Conservation (phyloP, 2,329 filamentous ascomycete species). For the Simplicillium aogashimaense region DNA sequence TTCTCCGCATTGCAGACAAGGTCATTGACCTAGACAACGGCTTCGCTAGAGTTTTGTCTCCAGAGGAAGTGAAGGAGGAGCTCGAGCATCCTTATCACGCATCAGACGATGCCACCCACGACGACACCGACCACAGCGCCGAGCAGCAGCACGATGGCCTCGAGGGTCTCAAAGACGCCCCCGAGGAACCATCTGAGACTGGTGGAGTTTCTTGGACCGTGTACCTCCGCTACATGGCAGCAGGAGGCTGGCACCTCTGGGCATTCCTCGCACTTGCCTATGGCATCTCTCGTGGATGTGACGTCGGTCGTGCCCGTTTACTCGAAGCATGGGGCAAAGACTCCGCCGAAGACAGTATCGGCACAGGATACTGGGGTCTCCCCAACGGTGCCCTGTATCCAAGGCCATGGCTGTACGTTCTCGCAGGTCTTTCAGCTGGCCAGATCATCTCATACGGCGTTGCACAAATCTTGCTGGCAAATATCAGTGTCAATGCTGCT, state of each 20-base stretch:
- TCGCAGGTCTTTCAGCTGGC: constrained; percentile 53
- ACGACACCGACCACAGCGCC: constrained; percentile 13
- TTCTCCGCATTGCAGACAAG: constrained; percentile 62
- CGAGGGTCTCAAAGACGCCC: constrained; percentile 13
- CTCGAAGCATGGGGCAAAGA: constrained; percentile 79
- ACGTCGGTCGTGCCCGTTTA: constrained; percentile 66
- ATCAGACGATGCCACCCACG: constrained; percentile 16
- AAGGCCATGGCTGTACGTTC: constrained; percentile 63
- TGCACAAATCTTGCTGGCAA: constrained; percentile 57
- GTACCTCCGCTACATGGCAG: constrained; percentile 79
- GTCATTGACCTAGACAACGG: constrained; percentile 61
- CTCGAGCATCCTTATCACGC: constrained; percentile 26
- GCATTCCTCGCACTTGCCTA: constrained; percentile 51
- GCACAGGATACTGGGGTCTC: constrained; percentile 18
- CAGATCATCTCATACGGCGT: constrained; percentile 51
- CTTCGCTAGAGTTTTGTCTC: constrained; percentile 36
- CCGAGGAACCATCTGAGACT: constrained; percentile 28
- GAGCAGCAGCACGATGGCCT: constrained; percentile 12
- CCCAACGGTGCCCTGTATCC: constrained; percentile 61
- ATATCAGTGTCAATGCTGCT: constrained; percentile 73
- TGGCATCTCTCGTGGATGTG: constrained; percentile 50
- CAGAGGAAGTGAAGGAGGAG: constrained; percentile 31
- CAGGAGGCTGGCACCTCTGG: constrained; percentile 71
- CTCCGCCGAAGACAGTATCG: constrained; percentile 10
- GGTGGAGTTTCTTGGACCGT: constrained; percentile 67